These are phyloP conservation scores for Leishmania mexicana DNA, from an alignment of 208 protist species.

Conservation along the genomic window DNA sequence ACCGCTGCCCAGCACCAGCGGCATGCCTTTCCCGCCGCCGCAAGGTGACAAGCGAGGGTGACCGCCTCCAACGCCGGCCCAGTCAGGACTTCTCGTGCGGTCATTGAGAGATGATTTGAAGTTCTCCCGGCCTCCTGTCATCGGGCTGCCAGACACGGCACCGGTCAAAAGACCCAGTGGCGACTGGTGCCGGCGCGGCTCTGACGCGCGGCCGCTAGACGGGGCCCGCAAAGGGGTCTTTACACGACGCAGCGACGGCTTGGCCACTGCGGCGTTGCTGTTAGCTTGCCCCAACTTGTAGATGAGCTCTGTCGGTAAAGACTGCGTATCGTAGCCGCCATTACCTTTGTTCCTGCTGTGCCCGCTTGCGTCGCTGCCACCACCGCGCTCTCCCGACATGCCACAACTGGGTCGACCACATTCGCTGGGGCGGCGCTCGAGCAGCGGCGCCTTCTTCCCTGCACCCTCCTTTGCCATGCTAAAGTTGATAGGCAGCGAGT, in stretches of 20 bases:
- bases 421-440: constrained; percentile 8
- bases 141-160: constrained; percentile 4
- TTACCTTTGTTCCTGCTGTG: neutral
- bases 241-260: constrained; percentile 10
- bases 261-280: constrained; percentile 6
- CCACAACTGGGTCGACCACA: constrained; percentile 9
- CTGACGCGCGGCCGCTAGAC: constrained; percentile 20
- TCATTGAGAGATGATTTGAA: neutral
- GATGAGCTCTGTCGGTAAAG: constrained; percentile 66
- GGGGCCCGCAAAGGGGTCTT: constrained; percentile 18
- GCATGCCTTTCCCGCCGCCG: neutral
- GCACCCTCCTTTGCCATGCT: constrained; percentile 12
- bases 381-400: constrained; percentile 14
- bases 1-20: constrained; percentile 9
- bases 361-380: neutral
- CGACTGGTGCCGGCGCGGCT: constrained; percentile 9
- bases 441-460: constrained; percentile 1
- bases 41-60: neutral
- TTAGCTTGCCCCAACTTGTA: constrained; percentile 39
- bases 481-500: constrained; percentile 70
- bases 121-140: constrained; percentile 5
- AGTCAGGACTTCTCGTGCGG: neutral
- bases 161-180: constrained; percentile 5
- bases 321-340: constrained; percentile 62
- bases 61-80: neutral